Evolutionary conservation across 108 stramenopile species (phyloP).

Genomic region (Nitzschia inconspicua): DNA sequence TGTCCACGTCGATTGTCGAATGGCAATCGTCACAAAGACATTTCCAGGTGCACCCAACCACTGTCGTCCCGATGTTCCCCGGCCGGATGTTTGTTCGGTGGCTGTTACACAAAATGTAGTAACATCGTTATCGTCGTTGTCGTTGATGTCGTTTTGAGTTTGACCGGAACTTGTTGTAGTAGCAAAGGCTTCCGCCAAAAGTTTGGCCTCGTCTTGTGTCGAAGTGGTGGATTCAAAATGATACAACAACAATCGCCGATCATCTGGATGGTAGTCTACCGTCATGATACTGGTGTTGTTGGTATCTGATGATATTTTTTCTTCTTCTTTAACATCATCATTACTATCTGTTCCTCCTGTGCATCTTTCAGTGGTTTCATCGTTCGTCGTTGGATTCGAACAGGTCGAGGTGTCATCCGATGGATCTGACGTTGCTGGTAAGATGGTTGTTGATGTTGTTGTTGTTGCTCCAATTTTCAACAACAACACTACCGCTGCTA

Average conservation of each 20-base stretch:
- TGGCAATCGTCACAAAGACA: constrained; percentile 49
- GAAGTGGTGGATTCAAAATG: constrained; percentile 25
- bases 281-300: background rate
- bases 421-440: too few relatives aligned
- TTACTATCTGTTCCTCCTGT: too few relatives aligned
- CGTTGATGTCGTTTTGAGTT: background rate
- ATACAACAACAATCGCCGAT: constrained; percentile 3
- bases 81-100: constrained; percentile 41
- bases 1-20: constrained; percentile 25
- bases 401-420: too few relatives aligned
- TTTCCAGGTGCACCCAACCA: constrained; percentile 61
- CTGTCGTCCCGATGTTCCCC: constrained; percentile 49
- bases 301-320: too few relatives aligned
- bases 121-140: background rate
- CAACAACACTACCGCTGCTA: too few relatives aligned
- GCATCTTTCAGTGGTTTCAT: too few relatives aligned
- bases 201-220: constrained; percentile 57
- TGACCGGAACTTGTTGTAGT: background rate
- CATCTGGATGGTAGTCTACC: background rate
- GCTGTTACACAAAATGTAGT: constrained; percentile 37
- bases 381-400: too few relatives aligned
- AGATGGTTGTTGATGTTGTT: too few relatives aligned
- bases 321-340: too few relatives aligned
- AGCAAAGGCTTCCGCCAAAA: constrained; percentile 6
- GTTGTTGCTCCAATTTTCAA: too few relatives aligned